Conservation (phyloP, 164 flowering plant genomes). For the Nelumbo lutea region DNA sequence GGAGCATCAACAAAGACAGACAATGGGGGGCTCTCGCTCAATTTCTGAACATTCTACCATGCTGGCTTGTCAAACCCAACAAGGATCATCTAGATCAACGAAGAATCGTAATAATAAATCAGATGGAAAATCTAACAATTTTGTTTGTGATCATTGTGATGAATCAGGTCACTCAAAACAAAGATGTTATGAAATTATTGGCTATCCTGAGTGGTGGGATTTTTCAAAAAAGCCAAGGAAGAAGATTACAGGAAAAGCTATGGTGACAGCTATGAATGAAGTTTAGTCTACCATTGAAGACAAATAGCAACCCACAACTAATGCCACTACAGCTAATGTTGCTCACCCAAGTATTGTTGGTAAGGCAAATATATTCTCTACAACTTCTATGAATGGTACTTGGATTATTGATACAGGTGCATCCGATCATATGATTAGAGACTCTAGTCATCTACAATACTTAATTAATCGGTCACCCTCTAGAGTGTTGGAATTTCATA, state of each 20-base stretch:
- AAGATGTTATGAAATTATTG: slow-evolving; percentile 8
- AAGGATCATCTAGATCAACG: neutral
- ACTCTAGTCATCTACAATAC: neutral
- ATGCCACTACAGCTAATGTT: neutral
- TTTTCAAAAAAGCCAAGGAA: too few species aligned
- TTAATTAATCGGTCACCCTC: too few species aligned
- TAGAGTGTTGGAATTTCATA: too few species aligned
- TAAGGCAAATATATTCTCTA: too few species aligned
- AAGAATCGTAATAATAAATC: neutral
- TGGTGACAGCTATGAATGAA: too few species aligned
- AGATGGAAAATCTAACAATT: neutral
- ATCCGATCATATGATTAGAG: too few species aligned
- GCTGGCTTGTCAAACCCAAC: neutral
- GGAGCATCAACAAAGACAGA: too few species aligned
- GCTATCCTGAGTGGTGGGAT: neutral
- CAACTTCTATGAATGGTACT: too few species aligned
- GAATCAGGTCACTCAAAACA: slow-evolving; percentile 1
- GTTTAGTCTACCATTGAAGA: neutral
- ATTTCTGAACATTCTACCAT: neutral
- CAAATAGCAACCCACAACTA: neutral
- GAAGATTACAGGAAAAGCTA: too few species aligned
- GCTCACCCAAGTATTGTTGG: slow-evolving; percentile 1
- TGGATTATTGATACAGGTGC: too few species aligned
- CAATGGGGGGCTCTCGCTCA: neutral
- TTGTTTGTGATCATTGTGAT: slow-evolving; percentile 7